phyloP scores from a whole-genome alignment of 1,284 basidiomycete genomes.

The Melanopsichium pennsylvanicum region DNA sequence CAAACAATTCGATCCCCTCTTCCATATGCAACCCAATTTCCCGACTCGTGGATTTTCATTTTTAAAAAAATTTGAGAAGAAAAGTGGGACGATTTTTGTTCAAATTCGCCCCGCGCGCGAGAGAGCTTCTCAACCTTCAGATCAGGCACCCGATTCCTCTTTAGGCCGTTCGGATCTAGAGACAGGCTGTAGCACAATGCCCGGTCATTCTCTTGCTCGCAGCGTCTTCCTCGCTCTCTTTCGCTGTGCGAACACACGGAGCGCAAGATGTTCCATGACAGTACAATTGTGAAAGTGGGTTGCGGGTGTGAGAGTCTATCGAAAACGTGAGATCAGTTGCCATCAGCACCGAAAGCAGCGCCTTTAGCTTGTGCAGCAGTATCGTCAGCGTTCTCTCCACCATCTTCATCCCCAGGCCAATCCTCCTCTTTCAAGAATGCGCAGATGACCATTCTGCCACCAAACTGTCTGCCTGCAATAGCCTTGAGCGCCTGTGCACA shows the following conservation, averaged over 20 bases:
- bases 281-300: too few relatives aligned
- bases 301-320: neutral
- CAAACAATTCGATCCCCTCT: too few relatives aligned
- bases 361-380: slow-evolving; percentile 52
- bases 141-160: too few relatives aligned
- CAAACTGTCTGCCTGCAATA: slow-evolving; percentile 89
- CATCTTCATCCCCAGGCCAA: slow-evolving; percentile 61
- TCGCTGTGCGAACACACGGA: too few relatives aligned
- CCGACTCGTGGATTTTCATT: too few relatives aligned
- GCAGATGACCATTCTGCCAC: slow-evolving; percentile 80
- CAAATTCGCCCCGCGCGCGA: slow-evolving; percentile 1
- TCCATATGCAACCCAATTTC: too few relatives aligned
- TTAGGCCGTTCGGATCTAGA: too few relatives aligned
- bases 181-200: too few relatives aligned
- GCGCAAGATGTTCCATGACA: too few relatives aligned
- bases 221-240: too few relatives aligned
- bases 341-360: slow-evolving; percentile 24
- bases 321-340: neutral
- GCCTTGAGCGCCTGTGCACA: slow-evolving; percentile 79
- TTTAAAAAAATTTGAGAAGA: neutral
- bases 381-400: slow-evolving; percentile 50
- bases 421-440: slow-evolving; percentile 65
- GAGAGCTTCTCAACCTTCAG: too few relatives aligned
- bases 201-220: too few relatives aligned
- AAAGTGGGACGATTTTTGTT: slow-evolving; percentile 24